Evolutionary conservation across 1,139 yeast species (phyloP).

Genomic region (Geotrichum siamense): DNA sequence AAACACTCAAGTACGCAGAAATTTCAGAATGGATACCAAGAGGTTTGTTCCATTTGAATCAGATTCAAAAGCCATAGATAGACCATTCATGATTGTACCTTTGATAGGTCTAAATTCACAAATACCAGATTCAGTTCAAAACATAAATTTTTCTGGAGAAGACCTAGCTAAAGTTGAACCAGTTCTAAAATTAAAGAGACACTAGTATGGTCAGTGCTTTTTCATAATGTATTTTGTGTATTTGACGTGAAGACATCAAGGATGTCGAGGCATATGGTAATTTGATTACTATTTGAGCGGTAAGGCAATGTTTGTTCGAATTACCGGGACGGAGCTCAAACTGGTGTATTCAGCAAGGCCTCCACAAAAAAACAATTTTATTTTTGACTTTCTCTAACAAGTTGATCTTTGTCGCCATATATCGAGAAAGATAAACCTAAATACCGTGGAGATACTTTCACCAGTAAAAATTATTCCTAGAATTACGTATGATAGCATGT

Average conservation of each 20-base stretch:
- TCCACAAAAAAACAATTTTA: conserved; percentile 52
- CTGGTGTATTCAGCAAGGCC: conserved; percentile 81
- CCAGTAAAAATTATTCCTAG: conserved; percentile 8
- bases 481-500: background rate
- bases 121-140: conserved; percentile 48
- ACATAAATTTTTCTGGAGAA: conserved; percentile 87
- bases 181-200: conserved; percentile 69
- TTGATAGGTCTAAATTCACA: conserved; percentile 91
- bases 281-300: no score
- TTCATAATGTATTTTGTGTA: conserved; percentile 62
- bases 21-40: conserved; percentile 94
- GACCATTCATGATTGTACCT: conserved; percentile 77
- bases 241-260: conserved; percentile 63
- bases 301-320: no score
- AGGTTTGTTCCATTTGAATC: conserved; percentile 54
- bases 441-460: no score
- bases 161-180: conserved; percentile 64
- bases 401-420: conserved; percentile 40
- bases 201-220: conserved; percentile 87
- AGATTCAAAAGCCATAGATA: conserved; percentile 38
- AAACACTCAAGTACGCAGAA: conserved; percentile 88
- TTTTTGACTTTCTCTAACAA: conserved; percentile 21
- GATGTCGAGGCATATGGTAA: no score
- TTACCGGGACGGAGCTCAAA: no score
- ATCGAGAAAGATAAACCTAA: conserved; percentile 47